phyloP scores from a whole-genome alignment of 306 rosid species.

The Medicago arabica region DNA sequence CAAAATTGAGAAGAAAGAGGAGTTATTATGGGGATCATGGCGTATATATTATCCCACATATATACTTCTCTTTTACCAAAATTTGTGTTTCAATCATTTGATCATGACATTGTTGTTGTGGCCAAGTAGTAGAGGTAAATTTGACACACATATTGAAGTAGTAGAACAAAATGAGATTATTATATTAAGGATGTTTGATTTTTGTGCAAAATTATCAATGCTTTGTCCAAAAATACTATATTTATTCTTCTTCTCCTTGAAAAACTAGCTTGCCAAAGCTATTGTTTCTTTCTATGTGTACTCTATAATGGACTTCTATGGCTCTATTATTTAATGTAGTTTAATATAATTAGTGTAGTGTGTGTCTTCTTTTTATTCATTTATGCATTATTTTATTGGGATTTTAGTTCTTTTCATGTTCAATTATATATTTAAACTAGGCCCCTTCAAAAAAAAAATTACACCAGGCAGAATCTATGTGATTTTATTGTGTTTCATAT shows the following conservation, averaged over 20 bases:
- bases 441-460: too few species aligned
- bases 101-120: constrained; percentile 38
- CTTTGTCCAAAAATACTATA: constrained; percentile 38
- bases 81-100: constrained; percentile 41
- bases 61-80: constrained; percentile 39
- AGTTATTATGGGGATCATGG: constrained; percentile 24
- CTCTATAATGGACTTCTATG: constrained; percentile 39
- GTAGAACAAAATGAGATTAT: constrained; percentile 25
- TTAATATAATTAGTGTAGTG: constrained; percentile 33
- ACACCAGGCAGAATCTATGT: too few species aligned
- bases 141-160: constrained; percentile 48
- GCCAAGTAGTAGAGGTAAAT: constrained; percentile 39
- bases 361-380: constrained; percentile 35
- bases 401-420: constrained; percentile 29
- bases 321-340: constrained; percentile 30
- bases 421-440: constrained; percentile 8
- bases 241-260: constrained; percentile 42
- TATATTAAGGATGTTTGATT: constrained; percentile 39
- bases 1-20: neutral
- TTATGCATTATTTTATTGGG: neutral
- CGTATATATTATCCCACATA: constrained; percentile 12
- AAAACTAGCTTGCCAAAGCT: constrained; percentile 38
- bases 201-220: constrained; percentile 46
- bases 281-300: constrained; percentile 44
- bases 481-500: too few species aligned